Conservation (phyloP, 169 alveolate genomes). For the Babesia ovata region DNA sequence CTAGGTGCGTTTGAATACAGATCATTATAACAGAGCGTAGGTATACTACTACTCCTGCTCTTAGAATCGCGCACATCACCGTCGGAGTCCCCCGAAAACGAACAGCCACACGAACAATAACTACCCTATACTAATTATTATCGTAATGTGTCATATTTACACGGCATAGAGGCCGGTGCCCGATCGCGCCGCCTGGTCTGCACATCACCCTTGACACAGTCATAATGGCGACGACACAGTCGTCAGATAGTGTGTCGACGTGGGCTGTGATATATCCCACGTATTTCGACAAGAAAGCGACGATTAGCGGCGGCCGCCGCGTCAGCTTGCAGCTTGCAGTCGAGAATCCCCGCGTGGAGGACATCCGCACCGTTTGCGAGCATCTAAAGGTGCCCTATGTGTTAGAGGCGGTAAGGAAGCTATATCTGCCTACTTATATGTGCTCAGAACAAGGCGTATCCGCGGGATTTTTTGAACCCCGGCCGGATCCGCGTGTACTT, state of each 20-base stretch:
- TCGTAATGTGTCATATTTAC: not conserved
- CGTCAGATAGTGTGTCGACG: constrained; percentile 18
- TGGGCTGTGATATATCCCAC: constrained; percentile 76
- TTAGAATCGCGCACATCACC: constrained; percentile 58
- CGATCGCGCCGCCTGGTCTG: not conserved
- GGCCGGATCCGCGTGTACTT: constrained; percentile 75
- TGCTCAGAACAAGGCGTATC: constrained; percentile 66
- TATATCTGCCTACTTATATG: not conserved
- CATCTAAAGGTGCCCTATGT: constrained; percentile 67
- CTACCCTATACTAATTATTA: not conserved
- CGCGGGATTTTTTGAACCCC: constrained; percentile 73
- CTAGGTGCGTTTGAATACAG: constrained; percentile 17
- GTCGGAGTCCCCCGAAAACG: constrained; percentile 30
- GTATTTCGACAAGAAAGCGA: constrained; percentile 74
- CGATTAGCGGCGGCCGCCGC: constrained; percentile 72
- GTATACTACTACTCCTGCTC: constrained; percentile 46
- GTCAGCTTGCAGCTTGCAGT: constrained; percentile 68
- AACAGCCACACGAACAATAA: not conserved
- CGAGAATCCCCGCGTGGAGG: constrained; percentile 74
- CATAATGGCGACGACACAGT: constrained; percentile 18
- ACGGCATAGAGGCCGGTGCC: not conserved
- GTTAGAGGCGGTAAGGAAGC: constrained; percentile 54
- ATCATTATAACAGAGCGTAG: not conserved
- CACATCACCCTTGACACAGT: constrained; percentile 5
- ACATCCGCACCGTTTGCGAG: constrained; percentile 74